Evolutionary conservation across 2,329 filamentous ascomycete species (phyloP), one percentile per base, ranked within the genome.

Genomic region (Cordyceps militaris): DNA sequence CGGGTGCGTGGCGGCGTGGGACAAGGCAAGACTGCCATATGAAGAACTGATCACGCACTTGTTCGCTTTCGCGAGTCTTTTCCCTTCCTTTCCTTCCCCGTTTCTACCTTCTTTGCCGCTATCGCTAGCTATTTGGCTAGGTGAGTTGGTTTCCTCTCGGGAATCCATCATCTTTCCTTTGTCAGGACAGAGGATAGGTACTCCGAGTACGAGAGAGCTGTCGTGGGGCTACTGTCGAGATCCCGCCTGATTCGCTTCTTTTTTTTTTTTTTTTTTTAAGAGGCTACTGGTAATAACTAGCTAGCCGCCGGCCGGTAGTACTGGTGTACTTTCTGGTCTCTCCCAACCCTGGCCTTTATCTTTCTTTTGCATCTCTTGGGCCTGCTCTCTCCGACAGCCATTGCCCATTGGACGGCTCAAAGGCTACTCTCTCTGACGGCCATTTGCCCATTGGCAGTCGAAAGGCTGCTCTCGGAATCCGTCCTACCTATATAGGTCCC

Each of bases 31-130:
- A 47, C 21, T 43, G 44, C 42, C 44, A 56, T 50, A 49, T 56
- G 42, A 56, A 23, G 34, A 42, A 26, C n/a, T 42, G 36, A 56
- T 49, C 44, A 56, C 43, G 54, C 54, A 56, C 54, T 38, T 11
- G 19, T 30, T 21, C 32, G 16, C 32, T 38, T 47, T 19, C 1
- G 14, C 14, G n/a, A 10, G 38, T 4, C n/a, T 23, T 19, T 24
- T 55, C 21, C 16, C 32, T 10, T 13, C 42, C 23, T 10, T 34
- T 36, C 50, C 11, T 40, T 30, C 23, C 30, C 19, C 11, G 19
- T 38, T 30, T 21, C 14, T 19, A n/a, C 3, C 10, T 14, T 32
- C 10, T 26, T 21, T 28, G 4, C 21, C 30, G 3, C 52, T 30
- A 23, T 14, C 11, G 14, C 11, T 7, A 16, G 19, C n/a, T 42